phyloP scores from a whole-genome alignment of 2,329 filamentous ascomycete genomes.

The Venturia oleaginea region DNA sequence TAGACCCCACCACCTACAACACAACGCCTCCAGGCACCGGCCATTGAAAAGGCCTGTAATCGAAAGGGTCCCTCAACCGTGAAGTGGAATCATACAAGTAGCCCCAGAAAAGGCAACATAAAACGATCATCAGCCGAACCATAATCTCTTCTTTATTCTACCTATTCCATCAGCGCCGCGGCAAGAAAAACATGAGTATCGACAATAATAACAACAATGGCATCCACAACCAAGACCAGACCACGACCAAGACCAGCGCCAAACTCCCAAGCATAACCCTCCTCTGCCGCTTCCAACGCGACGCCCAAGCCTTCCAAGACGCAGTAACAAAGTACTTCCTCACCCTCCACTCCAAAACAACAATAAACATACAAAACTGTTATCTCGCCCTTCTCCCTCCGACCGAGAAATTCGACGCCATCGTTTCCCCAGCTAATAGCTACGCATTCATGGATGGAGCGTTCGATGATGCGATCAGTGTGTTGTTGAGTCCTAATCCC shows the following conservation, averaged over 20 bases:
- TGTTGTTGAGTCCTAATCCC: conserved; percentile 39
- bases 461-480: conserved; percentile 47
- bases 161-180: no score
- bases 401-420: conserved; percentile 34
- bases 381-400: conserved; percentile 31
- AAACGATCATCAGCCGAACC: no score
- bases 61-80: no score
- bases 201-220: no score
- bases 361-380: conserved; percentile 31
- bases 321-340: conserved; percentile 23
- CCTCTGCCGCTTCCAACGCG: conserved; percentile 33
- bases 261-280: conserved; percentile 32
- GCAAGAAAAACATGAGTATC: no score
- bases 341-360: conserved; percentile 24
- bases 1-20: no score
- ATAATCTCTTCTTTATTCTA: no score
- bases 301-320: conserved; percentile 32
- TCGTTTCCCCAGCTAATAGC: conserved; percentile 48
- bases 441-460: conserved; percentile 46
- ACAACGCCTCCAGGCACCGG: no score
- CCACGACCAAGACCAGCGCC: not conserved
- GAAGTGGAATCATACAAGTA: no score
- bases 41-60: no score
- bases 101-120: no score
- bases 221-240: no score